A percentile compares a stretch with the other conserved stretches of the same genome.
These are phyloP conservation scores for Verticillium nubilum DNA, from an alignment of 2,329 filamentous ascomycete genomes.

Conservation along the genomic window DNA sequence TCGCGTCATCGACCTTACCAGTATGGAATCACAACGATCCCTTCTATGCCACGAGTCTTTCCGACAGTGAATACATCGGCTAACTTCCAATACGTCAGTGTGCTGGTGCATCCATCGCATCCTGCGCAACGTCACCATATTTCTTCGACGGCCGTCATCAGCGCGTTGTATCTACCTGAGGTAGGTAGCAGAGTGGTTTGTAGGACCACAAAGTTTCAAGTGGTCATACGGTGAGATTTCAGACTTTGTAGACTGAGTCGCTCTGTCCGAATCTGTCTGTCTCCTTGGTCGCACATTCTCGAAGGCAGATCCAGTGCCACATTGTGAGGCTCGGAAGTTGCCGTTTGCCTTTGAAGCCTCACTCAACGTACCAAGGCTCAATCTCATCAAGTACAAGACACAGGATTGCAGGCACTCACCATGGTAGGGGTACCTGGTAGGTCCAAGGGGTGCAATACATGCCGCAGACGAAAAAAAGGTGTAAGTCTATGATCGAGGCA, in stretches of 20 bases:
- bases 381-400: background rate
- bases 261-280: no score
- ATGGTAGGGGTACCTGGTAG: slow-evolving; percentile 15
- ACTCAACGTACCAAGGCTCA: background rate
- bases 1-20: background rate
- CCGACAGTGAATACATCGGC: background rate
- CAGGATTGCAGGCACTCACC: background rate
- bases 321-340: background rate
- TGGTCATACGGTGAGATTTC: no score
- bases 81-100: no score
- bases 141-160: background rate
- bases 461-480: slow-evolving; percentile 14
- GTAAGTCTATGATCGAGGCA: slow-evolving; percentile 5
- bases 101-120: background rate
- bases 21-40: background rate
- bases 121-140: background rate
- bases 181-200: background rate
- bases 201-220: background rate
- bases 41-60: background rate
- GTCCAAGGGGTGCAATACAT: slow-evolving; percentile 15
- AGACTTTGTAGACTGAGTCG: no score
- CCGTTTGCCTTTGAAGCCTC: background rate
- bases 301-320: background rate
- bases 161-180: background rate
- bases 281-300: background rate